Evolutionary conservation across 805 yeast genomes (phyloP).

Genomic region (Saccharomyces kudriavzevii): DNA sequence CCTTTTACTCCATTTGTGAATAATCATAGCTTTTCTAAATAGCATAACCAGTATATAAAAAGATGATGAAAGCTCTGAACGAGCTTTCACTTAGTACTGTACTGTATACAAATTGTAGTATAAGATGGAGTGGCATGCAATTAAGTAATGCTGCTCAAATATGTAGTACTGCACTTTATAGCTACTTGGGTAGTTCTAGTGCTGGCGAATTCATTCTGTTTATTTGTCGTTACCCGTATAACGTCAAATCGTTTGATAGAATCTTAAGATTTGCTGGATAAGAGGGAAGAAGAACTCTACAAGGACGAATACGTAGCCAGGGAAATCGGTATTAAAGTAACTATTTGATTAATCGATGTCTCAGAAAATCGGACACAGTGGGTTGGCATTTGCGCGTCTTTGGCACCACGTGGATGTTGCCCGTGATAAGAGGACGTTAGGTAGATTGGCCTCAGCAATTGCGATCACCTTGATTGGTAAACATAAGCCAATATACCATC

Average conservation of each 20-base stretch:
- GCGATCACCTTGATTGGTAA: slow-evolving; percentile 91
- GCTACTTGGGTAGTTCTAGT: neutral
- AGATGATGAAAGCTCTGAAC: neutral
- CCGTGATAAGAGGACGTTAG: slow-evolving; percentile 74
- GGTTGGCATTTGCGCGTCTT: slow-evolving; percentile 68
- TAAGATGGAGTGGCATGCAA: neutral
- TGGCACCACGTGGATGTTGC: slow-evolving; percentile 97
- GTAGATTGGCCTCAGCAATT: slow-evolving; percentile 83
- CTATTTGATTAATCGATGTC: slow-evolving; percentile 20
- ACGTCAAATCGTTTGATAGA: neutral
- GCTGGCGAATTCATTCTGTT: neutral
- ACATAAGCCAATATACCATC: slow-evolving; percentile 85
- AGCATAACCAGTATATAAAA: neutral
- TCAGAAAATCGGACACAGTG: slow-evolving; percentile 41
- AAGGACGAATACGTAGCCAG: neutral
- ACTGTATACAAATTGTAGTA: neutral
- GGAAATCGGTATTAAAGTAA: neutral
- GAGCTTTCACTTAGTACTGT: neutral
- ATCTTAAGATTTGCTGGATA: neutral
- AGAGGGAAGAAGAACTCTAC: neutral
- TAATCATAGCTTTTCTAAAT: neutral
- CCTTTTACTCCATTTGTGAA: neutral
- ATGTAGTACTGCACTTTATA: neutral
- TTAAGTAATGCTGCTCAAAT: no score
- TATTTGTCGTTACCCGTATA: neutral